A percentile compares a stretch with the other conserved stretches of the same genome.
Conservation (phyloP, 345 rosid genomes). For the Salix suchowensis region DNA sequence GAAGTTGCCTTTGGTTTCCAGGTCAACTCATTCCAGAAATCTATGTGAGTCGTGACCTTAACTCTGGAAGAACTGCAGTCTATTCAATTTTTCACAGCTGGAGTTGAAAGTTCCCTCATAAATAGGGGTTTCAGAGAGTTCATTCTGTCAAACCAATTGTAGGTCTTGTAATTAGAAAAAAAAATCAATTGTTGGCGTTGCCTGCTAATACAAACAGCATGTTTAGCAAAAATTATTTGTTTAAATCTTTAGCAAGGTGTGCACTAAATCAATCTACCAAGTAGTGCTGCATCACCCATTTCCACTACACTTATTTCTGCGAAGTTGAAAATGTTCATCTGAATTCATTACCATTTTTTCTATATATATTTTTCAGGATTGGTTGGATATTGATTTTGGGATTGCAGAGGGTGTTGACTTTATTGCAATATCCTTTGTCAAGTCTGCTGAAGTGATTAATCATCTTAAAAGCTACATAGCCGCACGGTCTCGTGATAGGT, state of each 20-base stretch:
- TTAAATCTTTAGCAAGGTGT: background rate
- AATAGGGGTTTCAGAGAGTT: background rate
- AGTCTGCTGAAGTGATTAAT: constrained; percentile 94
- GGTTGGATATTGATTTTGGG: constrained; percentile 99
- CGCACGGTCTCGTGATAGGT: constrained; percentile 77
- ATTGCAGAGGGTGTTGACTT: constrained; percentile 96
- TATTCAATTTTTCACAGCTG: background rate
- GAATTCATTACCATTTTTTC: constrained; percentile 15
- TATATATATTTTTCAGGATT: constrained; percentile 55
- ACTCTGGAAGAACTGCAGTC: background rate
- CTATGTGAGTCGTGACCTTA: background rate
- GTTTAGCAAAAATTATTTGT: background rate
- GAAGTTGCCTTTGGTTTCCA: background rate
- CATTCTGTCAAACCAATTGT: background rate
- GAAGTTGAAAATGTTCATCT: background rate
- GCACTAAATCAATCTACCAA: background rate
- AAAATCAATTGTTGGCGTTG: background rate
- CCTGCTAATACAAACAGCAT: background rate
- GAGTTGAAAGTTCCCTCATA: background rate
- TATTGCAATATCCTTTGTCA: constrained; percentile 95
- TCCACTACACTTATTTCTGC: background rate
- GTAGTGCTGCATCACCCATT: constrained; percentile 1
- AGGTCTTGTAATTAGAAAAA: background rate
- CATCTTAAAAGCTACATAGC: constrained; percentile 97
- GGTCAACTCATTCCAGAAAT: background rate